Base-by-base conservation (phyloP, 2,329 filamentous ascomycete species). In the Pyrenophora teres region DNA sequence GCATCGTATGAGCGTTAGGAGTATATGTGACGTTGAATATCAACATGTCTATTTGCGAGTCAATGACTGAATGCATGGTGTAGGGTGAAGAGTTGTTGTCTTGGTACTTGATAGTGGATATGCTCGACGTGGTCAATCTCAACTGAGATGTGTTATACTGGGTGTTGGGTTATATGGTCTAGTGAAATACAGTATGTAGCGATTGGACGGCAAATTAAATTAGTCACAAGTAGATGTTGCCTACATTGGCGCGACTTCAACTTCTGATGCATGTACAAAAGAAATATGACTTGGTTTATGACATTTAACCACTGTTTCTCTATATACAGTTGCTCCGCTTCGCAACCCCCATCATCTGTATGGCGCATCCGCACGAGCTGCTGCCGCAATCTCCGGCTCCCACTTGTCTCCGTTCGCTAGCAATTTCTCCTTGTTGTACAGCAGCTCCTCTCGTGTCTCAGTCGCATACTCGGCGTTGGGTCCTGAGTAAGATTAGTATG, bases 381-480 rank as follows among this genome's bases (percentile, higher is more conserved):
- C 87, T 52, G 94, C 93, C 1, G 93, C 93, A 70, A 99, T 82
- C 79, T 99, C 94, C 6, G 94, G 92, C 81, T 99, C 94, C 94
- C 94, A 99, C 74, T 81, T 80, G 67, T 79, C 78, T 40, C 78
- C 77, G 43, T 96, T 96, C 63, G 89, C 80, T 59, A 96, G 77
- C 61, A 96, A 79, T 79, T 96, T 96, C 81, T 95, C 88, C 84
- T 97, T 97, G 81, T 97, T 97, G 82, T 97, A 97, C 68, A 97
- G 78, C 68, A 97, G 79, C 81, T 97, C 93, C 78, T 99, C 93
- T 73, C 93, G 86, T 59, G 86, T 88, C 77, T 89, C 87, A 3
- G 86, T 89, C 37, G 87, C 86, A 65, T 89, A 90, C 75, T 89
- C 87, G 42, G 86, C 86, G 66, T 90, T 90, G 46, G 87, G 86